Evolutionary conservation across 2,329 filamentous ascomycete genomes (phyloP).

Genomic region (Aspergillus piperis): DNA sequence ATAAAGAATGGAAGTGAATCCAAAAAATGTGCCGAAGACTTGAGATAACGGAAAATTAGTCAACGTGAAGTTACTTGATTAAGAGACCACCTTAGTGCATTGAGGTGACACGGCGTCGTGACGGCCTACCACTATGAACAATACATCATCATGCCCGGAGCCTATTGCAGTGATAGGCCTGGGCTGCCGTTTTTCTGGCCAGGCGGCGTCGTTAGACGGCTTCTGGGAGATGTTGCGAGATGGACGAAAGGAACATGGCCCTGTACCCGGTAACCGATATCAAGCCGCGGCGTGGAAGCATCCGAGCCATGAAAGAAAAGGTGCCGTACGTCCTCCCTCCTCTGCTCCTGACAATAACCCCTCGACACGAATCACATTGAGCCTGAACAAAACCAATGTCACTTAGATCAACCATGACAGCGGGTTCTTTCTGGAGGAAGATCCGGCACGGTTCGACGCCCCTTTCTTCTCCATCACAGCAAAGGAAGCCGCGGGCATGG

Average conservation of each 20-base stretch:
- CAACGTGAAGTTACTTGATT: too few species aligned
- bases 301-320: constrained; percentile 24
- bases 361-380: too few species aligned
- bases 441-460: constrained; percentile 31
- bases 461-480: constrained; percentile 36
- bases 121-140: not conserved
- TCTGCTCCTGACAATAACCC: too few species aligned
- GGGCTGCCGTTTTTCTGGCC: constrained; percentile 35
- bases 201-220: constrained; percentile 21
- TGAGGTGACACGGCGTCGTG: too few species aligned
- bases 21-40: too few species aligned
- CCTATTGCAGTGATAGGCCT: constrained; percentile 45
- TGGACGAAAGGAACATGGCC: constrained; percentile 22
- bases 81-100: too few species aligned
- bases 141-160: not conserved
- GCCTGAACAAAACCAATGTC: too few species aligned
- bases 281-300: constrained; percentile 25
- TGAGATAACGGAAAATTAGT: too few species aligned
- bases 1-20: too few species aligned
- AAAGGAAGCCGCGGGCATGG: constrained; percentile 30
- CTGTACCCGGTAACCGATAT: constrained; percentile 23
- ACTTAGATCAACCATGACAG: constrained; percentile 26
- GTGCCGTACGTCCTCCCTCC: constrained; percentile 18
- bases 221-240: constrained; percentile 33
- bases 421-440: constrained; percentile 27